Conservation (phyloP, 371 early-diverging fungal species). For the Mortierella sp. region DNA sequence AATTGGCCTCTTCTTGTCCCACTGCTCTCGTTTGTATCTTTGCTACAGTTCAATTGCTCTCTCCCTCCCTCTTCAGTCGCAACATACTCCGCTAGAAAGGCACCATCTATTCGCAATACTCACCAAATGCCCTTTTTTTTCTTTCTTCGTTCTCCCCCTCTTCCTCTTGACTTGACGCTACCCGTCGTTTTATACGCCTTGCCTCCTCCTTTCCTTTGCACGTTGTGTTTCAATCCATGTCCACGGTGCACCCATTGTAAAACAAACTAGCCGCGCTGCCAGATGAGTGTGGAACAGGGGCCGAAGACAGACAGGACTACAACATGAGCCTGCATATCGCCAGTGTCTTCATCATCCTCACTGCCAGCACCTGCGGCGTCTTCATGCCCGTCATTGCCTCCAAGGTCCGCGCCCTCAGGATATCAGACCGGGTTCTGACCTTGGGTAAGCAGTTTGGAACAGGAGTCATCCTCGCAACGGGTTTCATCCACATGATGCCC, state of each 20-base stretch:
- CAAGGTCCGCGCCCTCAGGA: conserved; percentile 31
- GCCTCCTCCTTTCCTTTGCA: neutral
- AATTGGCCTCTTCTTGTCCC: neutral
- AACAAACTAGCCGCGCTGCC: neutral
- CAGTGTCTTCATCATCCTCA: conserved; percentile 70
- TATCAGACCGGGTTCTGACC: conserved; percentile 19
- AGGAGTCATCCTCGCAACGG: conserved; percentile 85
- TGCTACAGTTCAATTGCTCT: conserved; percentile 7
- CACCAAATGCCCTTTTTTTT: neutral
- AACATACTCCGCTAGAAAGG: neutral
- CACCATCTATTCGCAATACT: neutral
- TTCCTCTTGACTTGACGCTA: too few species aligned
- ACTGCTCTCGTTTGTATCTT: neutral
- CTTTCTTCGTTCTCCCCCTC: neutral
- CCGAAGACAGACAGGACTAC: conserved; percentile 45
- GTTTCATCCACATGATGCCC: conserved; percentile 72
- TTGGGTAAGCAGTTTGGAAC: conserved; percentile 76
- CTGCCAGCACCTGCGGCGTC: conserved; percentile 52
- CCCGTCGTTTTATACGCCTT: neutral
- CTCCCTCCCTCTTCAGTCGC: neutral
- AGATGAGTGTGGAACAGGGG: conserved; percentile 24
- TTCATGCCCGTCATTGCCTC: conserved; percentile 51
- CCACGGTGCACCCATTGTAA: too few species aligned
- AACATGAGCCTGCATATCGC: conserved; percentile 66
- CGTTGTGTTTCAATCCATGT: neutral